phyloP scores from a whole-genome alignment of 176 grass and related monocot genomes.

The Oryza meyeriana region DNA sequence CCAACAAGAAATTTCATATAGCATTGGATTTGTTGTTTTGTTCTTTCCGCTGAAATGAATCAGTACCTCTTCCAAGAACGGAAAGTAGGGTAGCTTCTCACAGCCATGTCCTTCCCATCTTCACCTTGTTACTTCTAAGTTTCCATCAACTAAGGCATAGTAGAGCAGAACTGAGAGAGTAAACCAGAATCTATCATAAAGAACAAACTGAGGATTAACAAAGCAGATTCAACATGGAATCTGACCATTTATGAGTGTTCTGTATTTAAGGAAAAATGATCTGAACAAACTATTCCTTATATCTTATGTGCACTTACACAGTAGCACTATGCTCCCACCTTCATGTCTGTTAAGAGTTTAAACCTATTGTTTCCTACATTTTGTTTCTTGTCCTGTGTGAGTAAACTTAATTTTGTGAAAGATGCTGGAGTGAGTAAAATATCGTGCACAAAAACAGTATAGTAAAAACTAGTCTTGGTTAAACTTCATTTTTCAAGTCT shows the following conservation, averaged over 20 bases:
- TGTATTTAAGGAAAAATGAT: neutral
- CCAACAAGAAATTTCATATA: neutral
- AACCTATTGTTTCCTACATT: neutral
- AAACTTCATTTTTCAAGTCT: neutral
- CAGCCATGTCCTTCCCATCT: neutral
- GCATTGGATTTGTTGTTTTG: neutral
- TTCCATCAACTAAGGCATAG: neutral
- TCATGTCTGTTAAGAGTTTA: neutral
- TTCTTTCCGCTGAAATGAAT: neutral
- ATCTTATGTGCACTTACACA: neutral
- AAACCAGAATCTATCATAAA: neutral
- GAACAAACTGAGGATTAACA: neutral
- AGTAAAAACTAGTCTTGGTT: neutral
- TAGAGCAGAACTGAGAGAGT: neutral
- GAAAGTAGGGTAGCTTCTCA: neutral
- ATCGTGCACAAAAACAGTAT: neutral
- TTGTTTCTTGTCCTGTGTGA: neutral
- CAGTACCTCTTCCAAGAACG: neutral
- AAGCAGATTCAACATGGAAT: neutral
- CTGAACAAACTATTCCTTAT: neutral
- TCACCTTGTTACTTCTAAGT: neutral
- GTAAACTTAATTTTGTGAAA: neutral
- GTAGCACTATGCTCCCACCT: neutral
- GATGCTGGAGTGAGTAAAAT: neutral
- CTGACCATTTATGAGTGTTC: neutral